Conservation (phyloP, 1,284 basidiomycete species). For the Golubevia pallescens region DNA sequence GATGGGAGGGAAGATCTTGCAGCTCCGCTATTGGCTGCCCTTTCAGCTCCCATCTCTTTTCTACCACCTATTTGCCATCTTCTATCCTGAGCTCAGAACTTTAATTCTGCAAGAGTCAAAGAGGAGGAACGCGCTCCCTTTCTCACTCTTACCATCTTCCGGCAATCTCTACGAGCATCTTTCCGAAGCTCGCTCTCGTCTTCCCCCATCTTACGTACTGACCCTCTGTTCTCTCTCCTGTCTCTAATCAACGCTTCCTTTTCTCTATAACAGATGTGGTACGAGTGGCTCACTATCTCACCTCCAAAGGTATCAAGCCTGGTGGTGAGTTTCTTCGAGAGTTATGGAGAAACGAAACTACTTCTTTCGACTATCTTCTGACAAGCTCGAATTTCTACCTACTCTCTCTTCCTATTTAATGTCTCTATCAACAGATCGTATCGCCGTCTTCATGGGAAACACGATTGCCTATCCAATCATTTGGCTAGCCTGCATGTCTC, state of each 20-base stretch:
- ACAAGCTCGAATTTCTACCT: not conserved
- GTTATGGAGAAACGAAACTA: too few relatives aligned
- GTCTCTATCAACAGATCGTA: too few relatives aligned
- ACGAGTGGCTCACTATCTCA: constrained; percentile 43
- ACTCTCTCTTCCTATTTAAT: not conserved
- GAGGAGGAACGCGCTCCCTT: not conserved
- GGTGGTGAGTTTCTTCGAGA: constrained; percentile 22
- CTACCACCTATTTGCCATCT: too few relatives aligned
- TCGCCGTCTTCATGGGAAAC: constrained; percentile 54
- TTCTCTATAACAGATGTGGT: constrained; percentile 12
- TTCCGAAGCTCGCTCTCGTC: too few relatives aligned
- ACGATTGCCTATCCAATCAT: constrained; percentile 38
- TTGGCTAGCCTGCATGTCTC: constrained; percentile 51
- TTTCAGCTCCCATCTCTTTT: too few relatives aligned
- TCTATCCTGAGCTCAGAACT: too few relatives aligned
- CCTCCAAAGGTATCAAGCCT: constrained; percentile 34
- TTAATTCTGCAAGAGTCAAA: constrained; percentile 4
- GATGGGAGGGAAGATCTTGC: too few relatives aligned
- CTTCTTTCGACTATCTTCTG: not conserved
- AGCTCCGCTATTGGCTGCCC: too few relatives aligned
- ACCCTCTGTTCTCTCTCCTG: not conserved
- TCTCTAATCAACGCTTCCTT: not conserved
- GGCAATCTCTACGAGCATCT: too few relatives aligned
- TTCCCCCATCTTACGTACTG: not conserved
- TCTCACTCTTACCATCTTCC: not conserved